Base-by-base conservation (phyloP, 176 grass and related monocot species). In the Musa beccarii region DNA sequence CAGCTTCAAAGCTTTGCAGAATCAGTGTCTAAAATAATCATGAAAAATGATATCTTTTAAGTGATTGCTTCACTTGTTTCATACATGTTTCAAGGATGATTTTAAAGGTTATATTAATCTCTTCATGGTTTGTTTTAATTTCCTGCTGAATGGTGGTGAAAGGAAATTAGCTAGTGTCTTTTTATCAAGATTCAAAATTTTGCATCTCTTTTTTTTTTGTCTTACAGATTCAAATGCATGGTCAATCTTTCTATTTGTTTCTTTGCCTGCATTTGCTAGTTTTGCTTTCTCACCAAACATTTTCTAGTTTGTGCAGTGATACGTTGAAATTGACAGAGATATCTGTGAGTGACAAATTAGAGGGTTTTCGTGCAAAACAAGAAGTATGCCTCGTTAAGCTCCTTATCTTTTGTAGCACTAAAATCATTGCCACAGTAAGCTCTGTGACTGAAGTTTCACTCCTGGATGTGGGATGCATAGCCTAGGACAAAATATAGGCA, bases 271-370 rank as follows among this genome's bases (percentile, higher is more conserved):
- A 43, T 50, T n/a, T 50, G n/a, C 10, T 12, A 53, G 2, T 22
- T 62, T 22, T 53, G 49, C 11, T 1, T 64, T 25, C 63, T 49
- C 26, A 77, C 79, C 53, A 80, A 79, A 10, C 69, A 17, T 61
- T 79, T 10, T 56, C 51, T 67, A 25, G n/a, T 53, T 79, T 52
- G 13, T 68, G 12, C 83, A 94, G 88, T 76, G 68, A 75, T 63
- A 26, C 29, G 53, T 63, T 77, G 53, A 92, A 99, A 87, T 91
- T 99, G 75, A 94, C 95, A 1, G 95, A 99, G 86, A 88, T 94
- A 82, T 87, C 90, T 77, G 88, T 89, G 52, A 94, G 90, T 79
- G 90, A 94, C 87, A 98, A 98, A 85, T 87, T 98, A 51, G 95
- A 98, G 87, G 76, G 90, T 64, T 98, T 98, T 65, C 95, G 95